phyloP scores from a whole-genome alignment of 2,329 filamentous ascomycete species.

The Colletotrichum sojae region DNA sequence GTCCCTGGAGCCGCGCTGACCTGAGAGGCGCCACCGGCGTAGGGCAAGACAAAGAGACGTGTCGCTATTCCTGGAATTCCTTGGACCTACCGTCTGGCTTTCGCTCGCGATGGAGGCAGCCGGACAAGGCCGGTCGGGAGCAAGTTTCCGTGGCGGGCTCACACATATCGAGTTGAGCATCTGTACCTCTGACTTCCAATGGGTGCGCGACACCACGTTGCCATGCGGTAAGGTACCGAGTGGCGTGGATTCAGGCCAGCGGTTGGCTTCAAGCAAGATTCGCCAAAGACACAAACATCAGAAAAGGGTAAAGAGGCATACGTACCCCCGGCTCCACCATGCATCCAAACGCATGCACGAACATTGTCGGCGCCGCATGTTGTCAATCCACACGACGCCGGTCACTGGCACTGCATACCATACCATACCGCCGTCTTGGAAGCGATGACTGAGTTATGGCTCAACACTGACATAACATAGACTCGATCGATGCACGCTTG shows the following conservation, averaged over 20 bases:
- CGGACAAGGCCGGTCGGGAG: constrained; percentile 34
- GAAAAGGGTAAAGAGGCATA: constrained; percentile 41
- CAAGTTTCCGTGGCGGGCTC: constrained; percentile 32
- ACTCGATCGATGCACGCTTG: neutral
- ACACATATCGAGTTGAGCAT: constrained; percentile 20
- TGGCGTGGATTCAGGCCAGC: constrained; percentile 21
- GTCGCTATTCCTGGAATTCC: constrained; percentile 8
- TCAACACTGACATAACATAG: constrained; percentile 2
- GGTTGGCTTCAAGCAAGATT: constrained; percentile 38
- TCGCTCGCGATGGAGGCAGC: neutral
- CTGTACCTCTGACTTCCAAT: neutral
- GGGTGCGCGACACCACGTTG: constrained; percentile 15
- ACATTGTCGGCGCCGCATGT: constrained; percentile 29
- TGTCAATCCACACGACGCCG: constrained; percentile 26
- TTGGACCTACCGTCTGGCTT: neutral
- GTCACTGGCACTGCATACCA: neutral
- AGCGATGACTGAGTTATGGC: constrained; percentile 2
- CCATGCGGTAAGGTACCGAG: constrained; percentile 23
- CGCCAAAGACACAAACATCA: constrained; percentile 24
- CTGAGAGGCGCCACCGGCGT: neutral
- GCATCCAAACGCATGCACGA: constrained; percentile 37
- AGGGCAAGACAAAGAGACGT: constrained; percentile 25
- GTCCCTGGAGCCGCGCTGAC: neutral
- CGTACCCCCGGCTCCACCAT: constrained; percentile 39
- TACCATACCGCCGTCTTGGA: neutral